Evolutionary conservation across 495 filamentous ascomycete species (phyloP).

Genomic region (Barbatosphaeria neglecta): DNA sequence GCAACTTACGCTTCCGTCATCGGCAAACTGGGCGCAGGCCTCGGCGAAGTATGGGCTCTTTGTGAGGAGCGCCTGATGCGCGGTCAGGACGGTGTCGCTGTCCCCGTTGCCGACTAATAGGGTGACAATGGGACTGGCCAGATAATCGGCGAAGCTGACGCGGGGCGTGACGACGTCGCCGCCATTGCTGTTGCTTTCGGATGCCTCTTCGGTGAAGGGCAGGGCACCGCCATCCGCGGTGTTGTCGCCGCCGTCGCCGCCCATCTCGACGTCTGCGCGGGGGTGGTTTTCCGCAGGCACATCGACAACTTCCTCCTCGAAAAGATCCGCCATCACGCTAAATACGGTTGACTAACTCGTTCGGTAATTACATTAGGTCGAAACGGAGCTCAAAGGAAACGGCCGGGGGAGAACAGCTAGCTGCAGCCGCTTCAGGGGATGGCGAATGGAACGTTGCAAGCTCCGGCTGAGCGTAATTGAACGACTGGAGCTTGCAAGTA

Average conservation of each 20-base stretch:
- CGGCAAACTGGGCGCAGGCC: slow-evolving; percentile 43
- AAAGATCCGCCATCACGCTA: slow-evolving; percentile 27
- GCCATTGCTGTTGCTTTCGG: slow-evolving; percentile 15
- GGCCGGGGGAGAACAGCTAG: too few relatives aligned
- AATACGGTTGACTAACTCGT: too few relatives aligned
- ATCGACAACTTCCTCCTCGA: slow-evolving; percentile 21
- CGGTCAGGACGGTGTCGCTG: slow-evolving; percentile 50
- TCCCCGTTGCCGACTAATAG: slow-evolving; percentile 58
- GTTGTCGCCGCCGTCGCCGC: slow-evolving; percentile 15
- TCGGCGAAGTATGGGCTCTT: slow-evolving; percentile 66
- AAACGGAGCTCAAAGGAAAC: too few relatives aligned
- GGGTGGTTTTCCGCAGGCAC: slow-evolving; percentile 19
- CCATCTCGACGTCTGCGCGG: slow-evolving; percentile 40
- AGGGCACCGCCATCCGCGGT: slow-evolving; percentile 18
- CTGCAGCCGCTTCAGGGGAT: too few relatives aligned
- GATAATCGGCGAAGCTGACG: slow-evolving; percentile 41
- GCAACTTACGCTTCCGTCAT: slow-evolving; percentile 34
- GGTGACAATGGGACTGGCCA: slow-evolving; percentile 70
- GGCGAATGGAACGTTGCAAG: too few relatives aligned
- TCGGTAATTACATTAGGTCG: too few relatives aligned
- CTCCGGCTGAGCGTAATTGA: too few relatives aligned
- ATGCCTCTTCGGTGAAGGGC: slow-evolving; percentile 30
- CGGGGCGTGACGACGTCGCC: slow-evolving; percentile 19
- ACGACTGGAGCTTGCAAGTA: too few relatives aligned
- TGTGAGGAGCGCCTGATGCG: slow-evolving; percentile 66